Base-by-base conservation (phyloP, 768 basidiomycete species). In the Lentinula lateritia region DNA sequence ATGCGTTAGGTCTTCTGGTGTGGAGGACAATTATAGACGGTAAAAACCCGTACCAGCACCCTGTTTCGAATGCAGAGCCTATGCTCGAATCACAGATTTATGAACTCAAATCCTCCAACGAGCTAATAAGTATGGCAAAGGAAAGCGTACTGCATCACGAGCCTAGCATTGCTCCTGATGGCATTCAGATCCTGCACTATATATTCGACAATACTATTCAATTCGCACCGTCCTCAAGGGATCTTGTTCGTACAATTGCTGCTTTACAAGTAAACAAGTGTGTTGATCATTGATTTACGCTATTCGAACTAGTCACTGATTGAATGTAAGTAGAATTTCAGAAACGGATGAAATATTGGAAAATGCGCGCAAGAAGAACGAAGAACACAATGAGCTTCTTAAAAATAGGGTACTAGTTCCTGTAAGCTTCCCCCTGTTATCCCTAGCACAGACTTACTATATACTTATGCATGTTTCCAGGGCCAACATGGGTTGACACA, bases 1-100 rank as follows among this genome's bases (percentile, higher is more conserved):
- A 63, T 50, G 45, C 62, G 6, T 38, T 63, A 16, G 62, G 62
- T 3, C 52, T 63, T 15, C 28, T 63, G 2, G 54, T 60, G 15
- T 63, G 62, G 62, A 50, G 62, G 10, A 42, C 41, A 8, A 48
- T 63, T 1, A n/a, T 63, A 8, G 62, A 63, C n/a, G 62, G 62
- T 6, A 9, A 50, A 32, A 56, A 56, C 38, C 57, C 57, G 5
- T 58, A 41, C n/a, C 41, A 15, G 15, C 7, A 2, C 5, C 23
- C 3, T 28, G 28, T 28, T 6, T 45, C 57, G 5, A 20, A 46
- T 45, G 23, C 39, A 45, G 42, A 48, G 13, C 42, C 41, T 43
- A 43, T 58, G 15, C 23, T 43, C 3, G 45, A 58, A 3, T 28
- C 23, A 28, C 38, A 48, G 20, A 46, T 58, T 18, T 16, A 43